Evolutionary conservation across 352 stramenopile species (phyloP).

Genomic region (Globisporangium sylvaticum): DNA sequence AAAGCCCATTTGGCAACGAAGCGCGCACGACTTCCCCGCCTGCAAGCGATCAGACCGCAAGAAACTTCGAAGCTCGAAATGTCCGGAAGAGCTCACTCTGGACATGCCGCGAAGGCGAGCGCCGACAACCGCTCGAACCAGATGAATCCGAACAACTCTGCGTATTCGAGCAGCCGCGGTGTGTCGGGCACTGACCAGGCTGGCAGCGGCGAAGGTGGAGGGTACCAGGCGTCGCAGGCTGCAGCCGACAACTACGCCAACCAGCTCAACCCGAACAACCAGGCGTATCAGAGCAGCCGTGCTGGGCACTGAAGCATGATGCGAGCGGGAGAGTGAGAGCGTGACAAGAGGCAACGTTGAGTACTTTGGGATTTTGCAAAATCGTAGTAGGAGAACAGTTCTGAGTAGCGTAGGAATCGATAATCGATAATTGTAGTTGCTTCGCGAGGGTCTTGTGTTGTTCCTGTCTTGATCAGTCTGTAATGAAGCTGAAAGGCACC

Average conservation of each 20-base stretch:
- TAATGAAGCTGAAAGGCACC: too few species aligned
- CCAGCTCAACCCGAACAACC: constrained; percentile 44
- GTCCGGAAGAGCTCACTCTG: constrained; percentile 1
- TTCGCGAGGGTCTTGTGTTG: neutral
- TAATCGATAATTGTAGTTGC: too few species aligned
- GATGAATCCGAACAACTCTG: constrained; percentile 1
- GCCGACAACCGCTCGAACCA: constrained; percentile 22
- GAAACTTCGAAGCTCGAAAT: neutral
- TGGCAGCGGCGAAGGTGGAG: neutral
- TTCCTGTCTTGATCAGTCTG: too few species aligned
- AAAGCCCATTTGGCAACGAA: neutral
- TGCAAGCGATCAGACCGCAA: neutral
- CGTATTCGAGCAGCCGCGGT: constrained; percentile 13
- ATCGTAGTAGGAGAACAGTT: too few species aligned
- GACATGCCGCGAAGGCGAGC: constrained; percentile 15
- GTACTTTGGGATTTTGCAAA: too few species aligned
- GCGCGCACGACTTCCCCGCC: neutral
- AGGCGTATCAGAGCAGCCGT: constrained; percentile 19
- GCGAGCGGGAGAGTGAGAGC: neutral
- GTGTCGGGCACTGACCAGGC: neutral
- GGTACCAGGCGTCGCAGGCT: constrained; percentile 12
- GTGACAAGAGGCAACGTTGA: neutral
- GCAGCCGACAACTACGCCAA: constrained; percentile 24
- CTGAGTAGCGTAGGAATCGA: too few species aligned
- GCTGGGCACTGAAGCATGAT: neutral